Evolutionary conservation across 1,284 basidiomycete species (phyloP), one percentile per base, ranked within the genome.

Genomic region (Melampsora larici-populina): DNA sequence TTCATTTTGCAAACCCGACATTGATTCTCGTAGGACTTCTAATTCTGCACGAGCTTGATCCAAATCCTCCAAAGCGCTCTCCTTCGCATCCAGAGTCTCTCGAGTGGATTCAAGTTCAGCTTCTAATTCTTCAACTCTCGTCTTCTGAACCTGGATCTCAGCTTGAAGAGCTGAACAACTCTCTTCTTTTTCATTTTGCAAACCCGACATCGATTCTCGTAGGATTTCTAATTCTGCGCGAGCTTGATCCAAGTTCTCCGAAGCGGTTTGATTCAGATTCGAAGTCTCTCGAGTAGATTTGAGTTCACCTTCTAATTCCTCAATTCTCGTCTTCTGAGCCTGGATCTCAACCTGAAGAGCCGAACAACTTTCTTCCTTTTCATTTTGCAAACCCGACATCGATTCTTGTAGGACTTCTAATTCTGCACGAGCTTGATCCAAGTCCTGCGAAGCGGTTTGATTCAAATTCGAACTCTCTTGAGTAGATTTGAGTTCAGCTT

Each of bases 381-480:
- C n/a, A n/a, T n/a, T n/a, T n/a, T n/a, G n/a, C n/a, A n/a, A n/a
- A n/a, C n/a, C n/a, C n/a, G n/a, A 4, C 36, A 36, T 36, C 36
- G 46, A 21, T 4, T n/a, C 21, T 17, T 60, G 70, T n/a, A 46
- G 29, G 7, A 60, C 40, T 60, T 40, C 60, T 36, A 71, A 11
- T 24, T 71, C 43, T 7, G 58, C 18, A 24, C 58, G 70, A 36
- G 58, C 70, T 43, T 71, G 33, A 43, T 51, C 63, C 13, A 71
- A 60, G 3, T 60, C 36, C 21, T 40, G 31, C 7, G 60, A 21
- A 9, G 40, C 17, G 18, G 26, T 21, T 29, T 62, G 43, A 3
- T 60, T 43, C 18, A 26, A 33, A 46, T 71, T 51, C 11, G 60
- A 36, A 51, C 46, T 33, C 43, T 46, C 43, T 24, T 36, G 24